A percentile compares a stretch with the other conserved stretches of the same genome.
phyloP scores from a whole-genome alignment of 352 stramenopile species.

The Blastocystis hominis region DNA sequence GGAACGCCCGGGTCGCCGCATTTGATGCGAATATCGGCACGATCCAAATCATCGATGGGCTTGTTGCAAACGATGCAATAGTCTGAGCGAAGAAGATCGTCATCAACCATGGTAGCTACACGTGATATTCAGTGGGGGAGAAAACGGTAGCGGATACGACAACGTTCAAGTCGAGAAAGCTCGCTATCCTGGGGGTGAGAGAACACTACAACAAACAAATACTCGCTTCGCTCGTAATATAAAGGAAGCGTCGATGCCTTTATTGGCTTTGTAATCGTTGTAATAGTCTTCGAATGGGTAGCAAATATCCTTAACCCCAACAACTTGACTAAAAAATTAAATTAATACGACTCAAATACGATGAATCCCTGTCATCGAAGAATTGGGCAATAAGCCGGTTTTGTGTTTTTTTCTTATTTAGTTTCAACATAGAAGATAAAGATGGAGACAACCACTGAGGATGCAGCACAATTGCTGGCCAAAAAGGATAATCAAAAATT shows the following conservation, averaged over 20 bases:
- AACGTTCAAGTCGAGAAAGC: conserved; percentile 9
- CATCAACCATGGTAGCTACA: conserved; percentile 6
- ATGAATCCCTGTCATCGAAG: conserved; percentile 41
- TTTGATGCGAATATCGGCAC: neutral
- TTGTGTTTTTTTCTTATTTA: conserved; percentile 51
- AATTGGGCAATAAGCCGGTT: conserved; percentile 46
- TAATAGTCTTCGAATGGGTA: conserved; percentile 46
- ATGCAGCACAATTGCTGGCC: conserved; percentile 40
- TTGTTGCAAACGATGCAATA: conserved; percentile 40
- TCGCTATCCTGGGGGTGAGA: neutral
- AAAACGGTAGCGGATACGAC: neutral
- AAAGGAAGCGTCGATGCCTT: neutral
- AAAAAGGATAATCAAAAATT: conserved; percentile 33
- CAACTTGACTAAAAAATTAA: conserved; percentile 15
- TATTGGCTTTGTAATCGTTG: conserved; percentile 30
- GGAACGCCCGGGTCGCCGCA: neutral
- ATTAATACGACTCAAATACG: neutral
- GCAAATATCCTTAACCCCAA: conserved; percentile 48
- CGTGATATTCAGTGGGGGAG: neutral
- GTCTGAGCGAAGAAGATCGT: neutral
- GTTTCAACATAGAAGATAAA: neutral
- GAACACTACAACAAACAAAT: neutral
- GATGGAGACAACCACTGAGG: conserved; percentile 14
- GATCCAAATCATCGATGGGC: conserved; percentile 30
- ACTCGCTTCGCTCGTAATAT: neutral